Percentiles rank a stretch among this genome's conserved stretches.
Evolutionary conservation across 768 basidiomycete genomes (phyloP).

Genomic region (Macrocybe gigantea): DNA sequence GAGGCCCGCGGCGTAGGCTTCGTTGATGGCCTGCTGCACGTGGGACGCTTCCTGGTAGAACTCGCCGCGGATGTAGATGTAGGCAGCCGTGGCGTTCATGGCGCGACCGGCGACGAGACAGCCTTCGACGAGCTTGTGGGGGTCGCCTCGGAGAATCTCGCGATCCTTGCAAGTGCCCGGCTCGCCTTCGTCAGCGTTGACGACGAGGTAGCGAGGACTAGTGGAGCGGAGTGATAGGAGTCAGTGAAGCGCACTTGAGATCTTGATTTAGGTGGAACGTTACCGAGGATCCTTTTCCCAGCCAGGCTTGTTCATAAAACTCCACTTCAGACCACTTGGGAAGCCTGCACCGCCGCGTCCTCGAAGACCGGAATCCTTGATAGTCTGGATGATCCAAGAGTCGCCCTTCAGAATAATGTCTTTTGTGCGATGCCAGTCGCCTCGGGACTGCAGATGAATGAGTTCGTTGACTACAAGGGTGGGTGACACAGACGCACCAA

Average conservation of each 20-base stretch:
- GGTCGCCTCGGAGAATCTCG: constrained; percentile 96
- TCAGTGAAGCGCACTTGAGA: not conserved
- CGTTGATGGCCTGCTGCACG: constrained; percentile 91
- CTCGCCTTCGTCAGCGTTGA: constrained; percentile 98
- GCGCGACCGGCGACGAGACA: constrained; percentile 94
- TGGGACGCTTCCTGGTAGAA: constrained; percentile 95
- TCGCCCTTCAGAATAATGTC: constrained; percentile 95
- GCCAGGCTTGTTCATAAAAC: constrained; percentile 99
- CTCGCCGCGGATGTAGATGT: constrained; percentile 99
- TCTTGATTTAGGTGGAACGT: constrained; percentile 2
- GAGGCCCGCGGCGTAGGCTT: constrained; percentile 86
- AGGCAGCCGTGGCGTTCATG: constrained; percentile 98
- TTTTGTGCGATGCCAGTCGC: constrained; percentile 98
- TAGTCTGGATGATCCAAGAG: constrained; percentile 92
- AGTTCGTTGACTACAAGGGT: not conserved
- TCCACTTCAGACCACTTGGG: constrained; percentile 95
- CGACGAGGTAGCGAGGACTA: constrained; percentile 92
- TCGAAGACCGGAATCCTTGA: constrained; percentile 93
- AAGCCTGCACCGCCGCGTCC: constrained; percentile 97
- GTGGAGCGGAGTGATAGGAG: not conserved
- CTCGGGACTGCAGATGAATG: constrained; percentile 58
- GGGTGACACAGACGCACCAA: constrained; percentile 41
- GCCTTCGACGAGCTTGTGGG: constrained; percentile 97
- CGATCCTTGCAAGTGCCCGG: constrained; percentile 99
- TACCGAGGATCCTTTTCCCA: constrained; percentile 93